Base-by-base conservation (phyloP, 768 basidiomycete genomes). In the Phylloporus arenicola region DNA sequence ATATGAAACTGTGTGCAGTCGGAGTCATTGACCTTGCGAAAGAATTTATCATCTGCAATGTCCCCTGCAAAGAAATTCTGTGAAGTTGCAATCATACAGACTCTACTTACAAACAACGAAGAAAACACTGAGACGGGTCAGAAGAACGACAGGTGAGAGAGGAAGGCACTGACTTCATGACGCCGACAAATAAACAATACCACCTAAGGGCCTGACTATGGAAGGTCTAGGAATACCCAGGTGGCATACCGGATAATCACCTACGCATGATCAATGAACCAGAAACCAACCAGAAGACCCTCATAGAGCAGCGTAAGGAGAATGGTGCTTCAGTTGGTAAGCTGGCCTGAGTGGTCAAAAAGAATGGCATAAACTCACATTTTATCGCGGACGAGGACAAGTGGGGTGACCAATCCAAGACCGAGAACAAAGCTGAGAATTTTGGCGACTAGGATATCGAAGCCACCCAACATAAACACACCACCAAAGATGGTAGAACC, bases 231-330 rank as follows among this genome's bases (percentile, higher is more conserved):
- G 55, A 31, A 53, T 43, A 43, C 29, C 31, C 20, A 53, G 49
- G 44, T 1, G 56, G 43, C 22, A 17, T 25, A 35, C 33, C 37
- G 16, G 24, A 42, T 19, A 17, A 49, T 54, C 46, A 75, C 84
- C 57, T 67, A 86, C 91, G 77, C 92, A 66, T 97, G 94, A 62
- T 86, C 91, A 39, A 93, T 82, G 65, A 95, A 96, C 93, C 94
- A 96, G 57, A 97, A 89, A 0, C 90, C 93, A 50, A 97, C 79
- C 42, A 97, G 74, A 20, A 96, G 70, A 9, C 80, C 92, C 67
- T 96, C 92, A 58, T 91, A 94, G 10, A 83, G 65, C 20, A 89
- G 58, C 20, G 90, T 93, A 37, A 95, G 77, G 10, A 87, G 52
- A 58, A 94, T 92, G 22, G 93, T 95, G 52, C 93, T 96, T 66